Conservation (phyloP, 2,329 filamentous ascomycete genomes). For the Talaromyces amestolkiae region DNA sequence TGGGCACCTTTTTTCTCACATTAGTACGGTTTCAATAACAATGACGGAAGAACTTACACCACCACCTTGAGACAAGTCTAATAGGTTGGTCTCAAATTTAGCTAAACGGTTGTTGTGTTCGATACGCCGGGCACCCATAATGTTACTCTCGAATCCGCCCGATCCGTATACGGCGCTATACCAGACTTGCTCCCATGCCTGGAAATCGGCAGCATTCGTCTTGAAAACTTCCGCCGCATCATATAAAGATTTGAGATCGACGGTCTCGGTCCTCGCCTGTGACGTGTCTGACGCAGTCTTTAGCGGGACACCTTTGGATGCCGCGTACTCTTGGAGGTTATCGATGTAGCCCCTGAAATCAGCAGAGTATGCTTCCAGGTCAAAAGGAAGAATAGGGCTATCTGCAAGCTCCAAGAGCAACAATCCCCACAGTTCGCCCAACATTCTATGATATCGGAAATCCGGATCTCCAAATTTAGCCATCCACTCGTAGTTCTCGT, state of each 20-base stretch:
- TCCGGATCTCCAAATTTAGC: slow-evolving; percentile 73
- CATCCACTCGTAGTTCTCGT: slow-evolving; percentile 90
- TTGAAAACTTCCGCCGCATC: slow-evolving; percentile 63
- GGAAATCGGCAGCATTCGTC: slow-evolving; percentile 62
- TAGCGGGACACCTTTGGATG: slow-evolving; percentile 50
- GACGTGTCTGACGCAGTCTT: slow-evolving; percentile 14
- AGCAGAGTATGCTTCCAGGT: slow-evolving; percentile 70
- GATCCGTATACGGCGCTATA: slow-evolving; percentile 66
- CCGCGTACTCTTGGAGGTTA: slow-evolving; percentile 65
- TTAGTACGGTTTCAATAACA: not conserved
- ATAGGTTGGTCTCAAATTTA: slow-evolving; percentile 74
- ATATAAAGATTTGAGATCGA: slow-evolving; percentile 60
- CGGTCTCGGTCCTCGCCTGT: slow-evolving; percentile 23
- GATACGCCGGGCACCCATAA: slow-evolving; percentile 65
- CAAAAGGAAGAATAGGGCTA: slow-evolving; percentile 76
- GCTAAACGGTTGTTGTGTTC: slow-evolving; percentile 77
- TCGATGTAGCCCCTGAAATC: slow-evolving; percentile 64
- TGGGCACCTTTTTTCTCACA: slow-evolving; percentile 61
- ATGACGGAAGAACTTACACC: slow-evolving; percentile 61
- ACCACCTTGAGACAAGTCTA: slow-evolving; percentile 69
- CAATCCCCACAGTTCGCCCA: slow-evolving; percentile 76
- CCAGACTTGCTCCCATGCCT: slow-evolving; percentile 75
- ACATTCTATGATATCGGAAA: slow-evolving; percentile 74
- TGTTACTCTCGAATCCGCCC: slow-evolving; percentile 72
- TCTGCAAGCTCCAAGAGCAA: slow-evolving; percentile 84